These are phyloP conservation scores for Ogataea siamensis DNA, from an alignment of 805 yeast species.

Conservation along the genomic window DNA sequence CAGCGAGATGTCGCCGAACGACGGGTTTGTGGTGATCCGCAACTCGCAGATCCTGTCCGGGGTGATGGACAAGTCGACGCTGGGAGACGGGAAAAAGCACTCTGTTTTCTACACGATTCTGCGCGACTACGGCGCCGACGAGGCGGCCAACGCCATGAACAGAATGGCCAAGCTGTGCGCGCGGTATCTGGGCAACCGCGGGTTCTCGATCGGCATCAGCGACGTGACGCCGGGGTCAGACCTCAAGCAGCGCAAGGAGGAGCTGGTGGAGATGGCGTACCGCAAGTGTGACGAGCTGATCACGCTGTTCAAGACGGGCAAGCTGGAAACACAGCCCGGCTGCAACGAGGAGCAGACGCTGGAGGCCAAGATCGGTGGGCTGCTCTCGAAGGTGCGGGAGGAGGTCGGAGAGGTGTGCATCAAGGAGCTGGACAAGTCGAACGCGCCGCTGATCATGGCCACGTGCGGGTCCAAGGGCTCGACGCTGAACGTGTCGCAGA, in stretches of 20 bases:
- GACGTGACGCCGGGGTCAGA: conserved; percentile 93
- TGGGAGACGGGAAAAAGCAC: conserved; percentile 98
- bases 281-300: conserved; percentile 89
- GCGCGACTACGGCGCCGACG: conserved; percentile 95
- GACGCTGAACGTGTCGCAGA: conserved; percentile 94
- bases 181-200: conserved; percentile 88
- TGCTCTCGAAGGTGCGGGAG: conserved; percentile 95
- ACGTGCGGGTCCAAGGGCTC: conserved; percentile 99
- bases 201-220: conserved; percentile 94
- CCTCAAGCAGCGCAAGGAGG: conserved; percentile 74
- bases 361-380: conserved; percentile 96
- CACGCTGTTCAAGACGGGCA: conserved; percentile 72
- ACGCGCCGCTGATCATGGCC: conserved; percentile 98
- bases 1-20: conserved; percentile 95
- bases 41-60: conserved; percentile 90
- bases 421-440: conserved; percentile 79
- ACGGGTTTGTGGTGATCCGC: conserved; percentile 87
- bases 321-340: conserved; percentile 97
- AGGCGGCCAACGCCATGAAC: conserved; percentile 95
- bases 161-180: conserved; percentile 99
- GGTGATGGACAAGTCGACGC: conserved; percentile 91
- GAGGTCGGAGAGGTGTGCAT: conserved; percentile 99
- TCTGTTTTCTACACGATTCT: conserved; percentile 93
- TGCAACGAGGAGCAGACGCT: conserved; percentile 98
- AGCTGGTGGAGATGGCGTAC: conserved; percentile 87